Percentiles rank a stretch among this genome's conserved stretches.
phyloP scores from a whole-genome alignment of 495 filamentous ascomycete species.

The Massariosphaeria phaeospora region DNA sequence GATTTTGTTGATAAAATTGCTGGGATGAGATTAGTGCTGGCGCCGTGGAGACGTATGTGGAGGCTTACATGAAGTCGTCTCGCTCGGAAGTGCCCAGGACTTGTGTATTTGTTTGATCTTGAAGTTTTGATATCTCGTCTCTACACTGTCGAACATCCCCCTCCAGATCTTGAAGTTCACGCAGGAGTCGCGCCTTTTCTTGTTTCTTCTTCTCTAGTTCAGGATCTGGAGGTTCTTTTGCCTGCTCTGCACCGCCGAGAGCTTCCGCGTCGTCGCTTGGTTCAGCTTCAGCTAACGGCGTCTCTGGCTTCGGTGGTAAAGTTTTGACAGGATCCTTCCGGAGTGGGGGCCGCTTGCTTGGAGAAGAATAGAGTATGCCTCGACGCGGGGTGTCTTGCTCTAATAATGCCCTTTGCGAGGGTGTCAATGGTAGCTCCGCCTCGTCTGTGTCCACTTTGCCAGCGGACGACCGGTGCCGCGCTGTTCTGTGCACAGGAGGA shows the following conservation, averaged over 20 bases:
- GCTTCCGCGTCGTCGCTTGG: not conserved
- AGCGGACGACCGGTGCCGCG: not conserved
- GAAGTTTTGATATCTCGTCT: conserved; percentile 10
- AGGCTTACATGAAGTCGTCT: conserved; percentile 13
- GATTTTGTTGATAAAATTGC: conserved; percentile 22
- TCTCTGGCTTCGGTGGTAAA: conserved; percentile 12
- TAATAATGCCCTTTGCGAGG: not conserved
- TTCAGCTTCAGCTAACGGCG: not conserved
- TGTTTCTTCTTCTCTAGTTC: conserved; percentile 24
- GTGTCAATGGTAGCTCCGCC: conserved; percentile 25
- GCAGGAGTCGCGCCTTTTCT: conserved; percentile 21
- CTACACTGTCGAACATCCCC: conserved; percentile 13
- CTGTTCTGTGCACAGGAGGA: not conserved
- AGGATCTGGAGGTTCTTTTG: conserved; percentile 12
- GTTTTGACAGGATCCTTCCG: conserved; percentile 15
- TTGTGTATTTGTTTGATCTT: not conserved
- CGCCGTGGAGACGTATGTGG: not conserved
- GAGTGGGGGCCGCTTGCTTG: conserved; percentile 26
- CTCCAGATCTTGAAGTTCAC: conserved; percentile 13
- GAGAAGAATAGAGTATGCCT: conserved; percentile 32
- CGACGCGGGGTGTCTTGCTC: conserved; percentile 26
- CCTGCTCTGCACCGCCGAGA: not conserved
- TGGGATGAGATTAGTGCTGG: not conserved
- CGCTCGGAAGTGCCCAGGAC: conserved; percentile 3
- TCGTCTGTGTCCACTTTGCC: conserved; percentile 17